Base-by-base conservation (phyloP, 345 rosid species). In the Gynandropsis gynandra region DNA sequence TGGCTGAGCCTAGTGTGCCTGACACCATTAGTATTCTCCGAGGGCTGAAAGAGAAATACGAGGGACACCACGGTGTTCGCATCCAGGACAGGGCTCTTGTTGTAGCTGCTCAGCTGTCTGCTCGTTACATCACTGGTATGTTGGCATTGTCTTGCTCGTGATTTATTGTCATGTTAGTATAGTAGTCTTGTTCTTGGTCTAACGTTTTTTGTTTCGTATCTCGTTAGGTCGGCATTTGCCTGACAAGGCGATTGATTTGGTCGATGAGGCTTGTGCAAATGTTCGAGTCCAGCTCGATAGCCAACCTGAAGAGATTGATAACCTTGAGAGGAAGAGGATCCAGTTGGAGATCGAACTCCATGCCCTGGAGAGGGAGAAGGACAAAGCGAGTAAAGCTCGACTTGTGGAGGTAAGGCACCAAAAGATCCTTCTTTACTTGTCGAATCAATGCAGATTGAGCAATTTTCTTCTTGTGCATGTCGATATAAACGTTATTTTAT, bases 301-400 rank as follows among this genome's bases (percentile, higher is more conserved):
- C 53, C 85, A 78, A 69, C 87, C 87, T 0, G 87, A 80, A 52
- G 93, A 80, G 63, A 83, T 83, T 4, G 93, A 83, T 51, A 72
- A 68, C 29, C 83, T 83, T 5, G 85, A 83, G 49, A 67, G 93
- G 57, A 80, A 56, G 58, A 67, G 77, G 18, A 80, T 80, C 61
- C 87, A 80, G 56, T 49, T 80, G n/a, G n/a, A n/a, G n/a, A 70
- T 80, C 55, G 93, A 83, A 35, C 73, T 74, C 14, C 87, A 80
- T 65, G n/a, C n/a, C n/a, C n/a, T n/a, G n/a, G 93, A 83, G 43
- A 83, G 65, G 59, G 93, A 83, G 75, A 80, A 83, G 55, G 93
- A 83, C 38, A 83, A 80, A 68, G 87, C 87, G 55, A 87, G 80
- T 33, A 83, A 80, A 68, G 87, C 87, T 10, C 68, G 81, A 8